Base-by-base conservation (phyloP, 2,329 filamentous ascomycete genomes). In the Amauroascus verrucosus region DNA sequence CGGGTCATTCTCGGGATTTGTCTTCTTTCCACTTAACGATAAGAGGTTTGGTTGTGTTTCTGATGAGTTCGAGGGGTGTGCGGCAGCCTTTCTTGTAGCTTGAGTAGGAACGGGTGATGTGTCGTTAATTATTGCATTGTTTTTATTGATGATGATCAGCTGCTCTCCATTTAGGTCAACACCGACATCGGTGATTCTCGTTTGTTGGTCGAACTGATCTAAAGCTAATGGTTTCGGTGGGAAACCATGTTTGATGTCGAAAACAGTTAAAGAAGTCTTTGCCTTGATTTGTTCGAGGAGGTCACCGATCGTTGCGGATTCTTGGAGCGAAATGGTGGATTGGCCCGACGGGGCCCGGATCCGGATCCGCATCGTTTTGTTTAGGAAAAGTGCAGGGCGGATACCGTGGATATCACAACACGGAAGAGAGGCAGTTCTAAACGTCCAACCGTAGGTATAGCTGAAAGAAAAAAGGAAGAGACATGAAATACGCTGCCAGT, bases 191-290 rank as follows among this genome's bases (percentile, higher is more conserved):
- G 65, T 74, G 62, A 79, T 77, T 58, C 62, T 71, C 57, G 71
- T 77, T 30, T 66, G 67, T 63, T 59, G 70, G 18, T 79, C 74
- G 28, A 77, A 76, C 38, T 72, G 65, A 35, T 79, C 75, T 8
- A 84, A 72, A 33, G 81, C 75, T 14, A 97, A 76, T 0, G 81
- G 74, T 63, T 84, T 82, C 35, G 69, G 61, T 22, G 91, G 91
- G 62, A 86, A 95, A 33, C 88, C 88, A 70, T 85, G 88, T 74
- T 93, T 95, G 57, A 95, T 73, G 41, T 85, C 80, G 63, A 91
- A 89, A 13, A 75, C 74, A 6, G 75, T 63, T 14, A 91, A 75
- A 3, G 79, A 79, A 1, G 86, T 87, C 62, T 81, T 79, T 48
- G 78, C 71, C 49, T 75, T 76, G 62, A 76, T 73, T 46, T 70